Evolutionary conservation across 164 flowering plant species (phyloP).

Genomic region (Kingdonia uniflora): DNA sequence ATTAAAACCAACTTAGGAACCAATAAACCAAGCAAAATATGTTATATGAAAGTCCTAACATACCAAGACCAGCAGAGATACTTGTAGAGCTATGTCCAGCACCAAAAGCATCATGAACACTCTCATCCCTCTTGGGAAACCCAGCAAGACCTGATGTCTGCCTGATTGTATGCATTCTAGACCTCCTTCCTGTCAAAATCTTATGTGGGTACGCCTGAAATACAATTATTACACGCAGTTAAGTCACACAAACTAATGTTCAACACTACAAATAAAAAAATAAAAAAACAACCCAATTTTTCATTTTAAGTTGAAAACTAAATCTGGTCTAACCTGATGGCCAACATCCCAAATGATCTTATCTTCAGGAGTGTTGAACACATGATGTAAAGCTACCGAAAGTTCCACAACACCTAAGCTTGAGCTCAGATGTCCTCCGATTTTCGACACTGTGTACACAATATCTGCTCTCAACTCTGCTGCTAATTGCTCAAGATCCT

Average conservation of each 20-base stretch:
- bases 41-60: neutral
- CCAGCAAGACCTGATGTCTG: slow-evolving; percentile 82
- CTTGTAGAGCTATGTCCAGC: slow-evolving; percentile 96
- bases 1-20: neutral
- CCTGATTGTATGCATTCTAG: slow-evolving; percentile 72
- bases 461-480: slow-evolving; percentile 82
- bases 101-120: slow-evolving; percentile 85
- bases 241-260: neutral
- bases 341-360: slow-evolving; percentile 97
- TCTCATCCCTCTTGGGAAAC: slow-evolving; percentile 88
- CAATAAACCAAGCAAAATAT: neutral
- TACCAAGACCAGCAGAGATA: slow-evolving; percentile 96
- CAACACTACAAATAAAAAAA: neutral
- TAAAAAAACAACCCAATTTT: neutral
- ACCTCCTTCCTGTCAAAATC: slow-evolving; percentile 84
- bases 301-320: neutral
- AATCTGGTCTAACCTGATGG: slow-evolving; percentile 87
- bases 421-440: slow-evolving; percentile 86
- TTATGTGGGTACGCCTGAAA: slow-evolving; percentile 84
- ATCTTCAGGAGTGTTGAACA: slow-evolving; percentile 78
- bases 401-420: slow-evolving; percentile 88
- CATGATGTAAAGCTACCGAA: slow-evolving; percentile 80
- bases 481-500: slow-evolving; percentile 81
- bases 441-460: slow-evolving; percentile 50
- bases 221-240: neutral